phyloP scores from a whole-genome alignment of 768 basidiomycete genomes.

The Lyophyllum decastes region DNA sequence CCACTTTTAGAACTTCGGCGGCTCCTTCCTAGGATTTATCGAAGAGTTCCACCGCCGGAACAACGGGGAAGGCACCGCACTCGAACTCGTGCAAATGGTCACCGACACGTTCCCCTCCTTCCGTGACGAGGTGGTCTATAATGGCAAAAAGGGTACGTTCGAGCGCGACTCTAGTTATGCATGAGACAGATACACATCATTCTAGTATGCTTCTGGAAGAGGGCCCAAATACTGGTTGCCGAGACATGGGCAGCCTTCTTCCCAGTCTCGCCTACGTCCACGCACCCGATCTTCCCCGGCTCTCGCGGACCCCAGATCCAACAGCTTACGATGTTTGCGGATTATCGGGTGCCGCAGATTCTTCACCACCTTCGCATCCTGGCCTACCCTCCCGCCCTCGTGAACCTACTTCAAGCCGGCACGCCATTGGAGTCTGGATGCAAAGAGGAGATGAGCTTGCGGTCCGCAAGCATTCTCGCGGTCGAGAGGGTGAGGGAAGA shows the following conservation, averaged over 20 bases:
- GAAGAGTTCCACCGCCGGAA: constrained; percentile 57
- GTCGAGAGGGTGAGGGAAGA: constrained; percentile 73
- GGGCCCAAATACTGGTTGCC: constrained; percentile 88
- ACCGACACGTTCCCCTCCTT: constrained; percentile 73
- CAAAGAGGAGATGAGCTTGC: constrained; percentile 73
- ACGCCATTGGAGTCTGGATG: constrained; percentile 54
- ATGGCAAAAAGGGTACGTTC: constrained; percentile 57
- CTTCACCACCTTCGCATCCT: constrained; percentile 82
- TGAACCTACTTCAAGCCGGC: constrained; percentile 47
- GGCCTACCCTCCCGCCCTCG: constrained; percentile 64
- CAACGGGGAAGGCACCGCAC: constrained; percentile 59
- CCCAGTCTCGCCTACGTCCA: constrained; percentile 42
- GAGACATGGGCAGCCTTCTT: constrained; percentile 94
- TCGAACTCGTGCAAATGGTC: constrained; percentile 74
- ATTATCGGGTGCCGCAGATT: constrained; percentile 91
- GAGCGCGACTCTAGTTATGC: neutral
- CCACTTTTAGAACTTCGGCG: constrained; percentile 55
- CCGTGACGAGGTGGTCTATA: constrained; percentile 63
- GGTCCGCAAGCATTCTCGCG: constrained; percentile 78
- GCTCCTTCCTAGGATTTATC: constrained; percentile 71
- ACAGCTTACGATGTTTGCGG: constrained; percentile 90
- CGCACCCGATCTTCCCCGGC: constrained; percentile 77
- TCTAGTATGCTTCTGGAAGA: constrained; percentile 84
- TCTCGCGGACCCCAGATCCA: constrained; percentile 57
- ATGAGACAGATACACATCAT: neutral